Percentiles rank a stretch among this genome's conserved stretches.
Evolutionary conservation across 306 rosid species (phyloP).

Genomic region (Elaeagnus macrophylla): DNA sequence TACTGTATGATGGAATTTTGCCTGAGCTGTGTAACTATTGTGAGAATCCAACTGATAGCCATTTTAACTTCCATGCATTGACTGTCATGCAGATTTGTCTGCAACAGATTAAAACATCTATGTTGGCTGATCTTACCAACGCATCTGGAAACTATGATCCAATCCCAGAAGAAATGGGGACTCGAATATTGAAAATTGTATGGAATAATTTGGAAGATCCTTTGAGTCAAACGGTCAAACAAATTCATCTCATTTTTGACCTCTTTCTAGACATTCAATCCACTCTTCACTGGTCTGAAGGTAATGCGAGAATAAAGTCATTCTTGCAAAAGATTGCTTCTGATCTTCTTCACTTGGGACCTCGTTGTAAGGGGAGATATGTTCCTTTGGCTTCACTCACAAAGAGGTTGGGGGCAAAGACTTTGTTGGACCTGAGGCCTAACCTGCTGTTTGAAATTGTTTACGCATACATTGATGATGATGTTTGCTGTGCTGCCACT

Average conservation of each 20-base stretch:
- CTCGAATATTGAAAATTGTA: constrained; percentile 61
- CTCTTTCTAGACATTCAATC: constrained; percentile 86
- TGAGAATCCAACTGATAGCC: constrained; percentile 83
- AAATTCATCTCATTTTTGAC: constrained; percentile 84
- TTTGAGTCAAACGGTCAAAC: constrained; percentile 91
- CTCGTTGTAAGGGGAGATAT: constrained; percentile 91
- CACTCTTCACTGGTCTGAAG: constrained; percentile 60
- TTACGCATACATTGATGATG: constrained; percentile 79
- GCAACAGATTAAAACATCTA: constrained; percentile 75
- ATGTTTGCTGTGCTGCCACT: constrained; percentile 89
- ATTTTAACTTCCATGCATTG: constrained; percentile 81
- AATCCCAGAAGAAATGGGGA: constrained; percentile 70
- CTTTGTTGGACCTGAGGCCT: constrained; percentile 59
- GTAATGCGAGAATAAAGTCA: constrained; percentile 48
- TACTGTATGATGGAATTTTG: constrained; percentile 82
- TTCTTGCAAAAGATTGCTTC: constrained; percentile 61
- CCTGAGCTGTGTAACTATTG: constrained; percentile 82
- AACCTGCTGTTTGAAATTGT: constrained; percentile 48
- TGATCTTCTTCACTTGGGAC: constrained; percentile 71
- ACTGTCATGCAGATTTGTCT: constrained; percentile 96
- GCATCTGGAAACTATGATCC: constrained; percentile 44
- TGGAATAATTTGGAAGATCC: constrained; percentile 98
- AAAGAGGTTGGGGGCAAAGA: constrained; percentile 78
- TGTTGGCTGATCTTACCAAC: constrained; percentile 44
- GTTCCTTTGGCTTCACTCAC: constrained; percentile 80